Conservation (phyloP, 768 basidiomycete genomes). For the Boletus fagicola region DNA sequence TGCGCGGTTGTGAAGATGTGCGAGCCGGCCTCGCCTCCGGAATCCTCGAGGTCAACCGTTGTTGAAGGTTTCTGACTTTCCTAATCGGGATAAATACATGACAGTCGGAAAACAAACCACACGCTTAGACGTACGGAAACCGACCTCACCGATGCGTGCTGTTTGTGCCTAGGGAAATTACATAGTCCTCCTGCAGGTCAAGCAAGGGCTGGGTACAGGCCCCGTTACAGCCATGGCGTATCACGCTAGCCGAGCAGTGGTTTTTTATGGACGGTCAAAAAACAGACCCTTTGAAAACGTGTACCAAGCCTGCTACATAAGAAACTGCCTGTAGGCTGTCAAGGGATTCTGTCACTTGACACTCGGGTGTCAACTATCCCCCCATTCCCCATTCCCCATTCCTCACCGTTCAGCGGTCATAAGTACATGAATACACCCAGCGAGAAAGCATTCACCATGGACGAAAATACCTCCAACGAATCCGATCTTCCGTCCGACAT, state of each 20-base stretch:
- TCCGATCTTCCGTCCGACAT: not conserved
- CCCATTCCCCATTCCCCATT: not conserved
- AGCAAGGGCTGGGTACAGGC: not conserved
- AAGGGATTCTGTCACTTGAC: not conserved
- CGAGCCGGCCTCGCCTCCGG: not conserved
- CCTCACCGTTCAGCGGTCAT: not conserved
- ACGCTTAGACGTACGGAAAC: not conserved
- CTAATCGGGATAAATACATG: not conserved
- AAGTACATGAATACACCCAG: slow-evolving; percentile 5
- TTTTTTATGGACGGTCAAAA: not conserved
- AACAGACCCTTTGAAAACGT: not conserved
- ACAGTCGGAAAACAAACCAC: not conserved
- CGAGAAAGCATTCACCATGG: not conserved
- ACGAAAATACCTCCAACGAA: not conserved
- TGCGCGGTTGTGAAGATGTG: not conserved
- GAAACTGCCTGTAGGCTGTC: not conserved
- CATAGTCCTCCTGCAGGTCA: not conserved
- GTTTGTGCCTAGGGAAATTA: not conserved
- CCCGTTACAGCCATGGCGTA: not conserved
- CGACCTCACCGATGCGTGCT: not conserved
- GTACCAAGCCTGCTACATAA: slow-evolving; percentile 1
- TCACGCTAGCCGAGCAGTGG: slow-evolving; percentile 8
- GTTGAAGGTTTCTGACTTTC: not conserved
- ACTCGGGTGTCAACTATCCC: not conserved
- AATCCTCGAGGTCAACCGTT: not conserved